phyloP scores from a whole-genome alignment of 495 filamentous ascomycete species.

The Penicillium chermesinum region DNA sequence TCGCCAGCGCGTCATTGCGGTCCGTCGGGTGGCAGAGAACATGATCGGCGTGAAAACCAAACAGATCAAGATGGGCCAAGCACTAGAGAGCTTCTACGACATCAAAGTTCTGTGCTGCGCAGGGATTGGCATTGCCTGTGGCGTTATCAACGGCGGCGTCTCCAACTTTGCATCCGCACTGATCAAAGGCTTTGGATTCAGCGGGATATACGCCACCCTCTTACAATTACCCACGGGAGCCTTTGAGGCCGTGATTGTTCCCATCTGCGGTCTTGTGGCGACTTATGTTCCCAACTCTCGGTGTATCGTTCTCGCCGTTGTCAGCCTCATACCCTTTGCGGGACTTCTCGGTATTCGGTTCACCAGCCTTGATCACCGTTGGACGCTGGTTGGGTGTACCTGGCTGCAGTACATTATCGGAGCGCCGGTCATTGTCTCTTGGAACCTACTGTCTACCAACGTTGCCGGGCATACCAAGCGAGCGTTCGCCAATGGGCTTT shows the following conservation, averaged over 20 bases:
- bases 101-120: constrained; percentile 34
- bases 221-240: constrained; percentile 43
- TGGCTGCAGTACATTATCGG: constrained; percentile 47
- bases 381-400: constrained; percentile 47
- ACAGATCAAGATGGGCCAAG: constrained; percentile 31
- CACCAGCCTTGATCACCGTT: constrained; percentile 40
- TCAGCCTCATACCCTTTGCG: constrained; percentile 31
- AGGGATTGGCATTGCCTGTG: constrained; percentile 33
- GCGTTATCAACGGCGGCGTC: constrained; percentile 42
- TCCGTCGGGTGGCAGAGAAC: constrained; percentile 40
- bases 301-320: constrained; percentile 33
- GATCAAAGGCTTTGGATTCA: constrained; percentile 42
- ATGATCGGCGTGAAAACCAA: constrained; percentile 49
- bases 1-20: constrained; percentile 38
- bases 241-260: constrained; percentile 35
- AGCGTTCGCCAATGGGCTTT: constrained; percentile 39
- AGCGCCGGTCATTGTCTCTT: constrained; percentile 47
- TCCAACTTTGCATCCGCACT: constrained; percentile 43
- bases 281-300: constrained; percentile 39
- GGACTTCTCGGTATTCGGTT: constrained; percentile 42
- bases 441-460: constrained; percentile 55
- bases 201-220: constrained; percentile 36
- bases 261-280: constrained; percentile 34
- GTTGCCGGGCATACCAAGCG: constrained; percentile 66
- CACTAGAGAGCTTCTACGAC: constrained; percentile 37